These are phyloP conservation scores for Begonia loranthoides DNA, from an alignment of 306 rosid species.

Conservation along the genomic window DNA sequence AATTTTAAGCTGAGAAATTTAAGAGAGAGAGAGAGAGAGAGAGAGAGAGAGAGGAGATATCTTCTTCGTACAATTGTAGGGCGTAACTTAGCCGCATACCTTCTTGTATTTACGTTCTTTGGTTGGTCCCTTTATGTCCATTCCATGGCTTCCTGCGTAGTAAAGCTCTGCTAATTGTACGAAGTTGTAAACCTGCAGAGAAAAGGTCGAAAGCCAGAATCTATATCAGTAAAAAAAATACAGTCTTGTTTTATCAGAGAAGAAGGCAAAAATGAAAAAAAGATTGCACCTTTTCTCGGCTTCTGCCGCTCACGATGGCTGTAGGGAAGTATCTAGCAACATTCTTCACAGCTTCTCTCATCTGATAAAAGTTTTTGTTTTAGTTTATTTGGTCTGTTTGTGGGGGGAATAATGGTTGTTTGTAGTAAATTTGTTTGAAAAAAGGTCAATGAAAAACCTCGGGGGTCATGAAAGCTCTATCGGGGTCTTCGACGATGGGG, in stretches of 20 bases:
- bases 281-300: conserved; percentile 63
- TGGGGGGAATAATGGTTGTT: no score
- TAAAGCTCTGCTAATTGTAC: conserved; percentile 65
- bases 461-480: conserved; percentile 69
- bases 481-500: conserved; percentile 84
- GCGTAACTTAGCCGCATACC: conserved; percentile 28
- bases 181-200: conserved; percentile 56
- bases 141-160: conserved; percentile 97
- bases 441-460: conserved; percentile 28
- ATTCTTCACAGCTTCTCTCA: conserved; percentile 60
- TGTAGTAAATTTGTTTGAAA: neutral
- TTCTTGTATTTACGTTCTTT: conserved; percentile 30
- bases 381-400: no score
- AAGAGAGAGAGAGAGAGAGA: neutral
- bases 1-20: neutral
- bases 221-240: neutral
- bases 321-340: conserved; percentile 75
- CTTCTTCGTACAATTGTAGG: no score
- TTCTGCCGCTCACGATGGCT: conserved; percentile 82
- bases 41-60: neutral
- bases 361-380: conserved; percentile 17
- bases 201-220: neutral
- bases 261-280: neutral
- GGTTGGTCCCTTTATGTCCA: conserved; percentile 91
- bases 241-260: neutral